Percentiles rank a stretch among this genome's conserved stretches.
These are phyloP conservation scores for Trichoderma pleuroti DNA, from an alignment of 2,329 filamentous ascomycete species.

Conservation along the genomic window DNA sequence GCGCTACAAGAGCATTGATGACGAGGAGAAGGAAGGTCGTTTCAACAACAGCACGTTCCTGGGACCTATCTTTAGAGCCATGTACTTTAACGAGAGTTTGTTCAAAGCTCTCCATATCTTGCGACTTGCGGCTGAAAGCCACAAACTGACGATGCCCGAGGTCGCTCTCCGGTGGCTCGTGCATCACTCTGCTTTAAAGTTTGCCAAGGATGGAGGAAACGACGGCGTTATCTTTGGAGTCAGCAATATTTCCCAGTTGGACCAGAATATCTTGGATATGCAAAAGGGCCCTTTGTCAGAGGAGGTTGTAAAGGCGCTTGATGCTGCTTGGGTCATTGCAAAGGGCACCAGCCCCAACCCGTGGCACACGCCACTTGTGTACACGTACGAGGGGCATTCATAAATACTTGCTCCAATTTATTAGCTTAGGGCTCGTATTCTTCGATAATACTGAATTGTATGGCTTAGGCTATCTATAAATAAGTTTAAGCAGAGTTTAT, in stretches of 20 bases:
- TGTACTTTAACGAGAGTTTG: slow-evolving; percentile 60
- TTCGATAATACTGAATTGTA: background rate
- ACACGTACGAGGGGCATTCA: slow-evolving; percentile 11
- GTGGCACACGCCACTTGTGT: slow-evolving; percentile 3
- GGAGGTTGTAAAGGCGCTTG: slow-evolving; percentile 54
- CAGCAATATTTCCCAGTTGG: slow-evolving; percentile 46
- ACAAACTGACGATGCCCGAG: slow-evolving; percentile 63
- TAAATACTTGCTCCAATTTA: background rate
- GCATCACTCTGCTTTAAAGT: slow-evolving; percentile 56
- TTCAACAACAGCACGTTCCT: background rate
- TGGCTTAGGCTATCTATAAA: background rate
- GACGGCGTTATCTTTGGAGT: slow-evolving; percentile 53
- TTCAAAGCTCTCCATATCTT: slow-evolving; percentile 59
- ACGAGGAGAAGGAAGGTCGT: background rate
- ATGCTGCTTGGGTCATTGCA: slow-evolving; percentile 6
- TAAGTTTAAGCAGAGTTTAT: background rate
- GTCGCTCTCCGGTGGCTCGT: slow-evolving; percentile 64
- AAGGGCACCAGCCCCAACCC: slow-evolving; percentile 11
- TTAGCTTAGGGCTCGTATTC: background rate
- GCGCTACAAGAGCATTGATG: background rate
- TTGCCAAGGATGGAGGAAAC: slow-evolving; percentile 35
- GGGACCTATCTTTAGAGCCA: background rate
- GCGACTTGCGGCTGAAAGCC: slow-evolving; percentile 59
- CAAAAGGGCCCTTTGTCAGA: slow-evolving; percentile 65
- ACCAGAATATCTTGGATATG: slow-evolving; percentile 46